Base-by-base conservation (phyloP, 371 early-diverging fungal genomes). In the Haplosporangium sp. region DNA sequence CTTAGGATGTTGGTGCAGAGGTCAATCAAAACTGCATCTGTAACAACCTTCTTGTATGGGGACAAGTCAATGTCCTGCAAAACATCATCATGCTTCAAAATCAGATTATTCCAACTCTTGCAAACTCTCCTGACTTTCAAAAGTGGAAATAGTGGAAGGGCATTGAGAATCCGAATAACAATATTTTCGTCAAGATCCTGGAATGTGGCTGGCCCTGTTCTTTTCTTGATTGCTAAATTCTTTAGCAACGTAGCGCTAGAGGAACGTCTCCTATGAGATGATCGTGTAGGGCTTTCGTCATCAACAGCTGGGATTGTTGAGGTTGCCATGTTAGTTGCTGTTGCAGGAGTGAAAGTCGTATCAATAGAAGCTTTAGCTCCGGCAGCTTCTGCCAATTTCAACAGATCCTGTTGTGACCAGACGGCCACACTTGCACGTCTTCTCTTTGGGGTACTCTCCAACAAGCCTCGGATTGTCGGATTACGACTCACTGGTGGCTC, bases 381-480 rank as follows among this genome's bases (percentile, higher is more conserved):
- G 0, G 74, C 78, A 8, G 79, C 20, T 66, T 77, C 85, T 7
- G 87, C 87, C 8, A 94, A 63, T 40, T 90, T 87, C 67, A 90
- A 77, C 17, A 96, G 70, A 11, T 86, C 74, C 47, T 93, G 91
- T 66, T 95, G 95, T 0, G 93, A 84, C 96, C 96, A 96, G 3
- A 95, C 94, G 0, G 96, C 96, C 0, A 96, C 91, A 65, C 93
- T 92, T 4, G 89, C 92, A 34, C 95, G 83, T 57, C 96, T 83
- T 64, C 77, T 72, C 59, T 84, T 76, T 0, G 88, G 87, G 39
- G 83, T 89, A 27, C 70, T 78, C 9, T 71, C 76, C 55, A 83
- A 83, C 1, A 89, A 61, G 11, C 79, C 69, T 19, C 81, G 67
- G 13, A 81, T 81, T 13, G 81, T 81, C 7, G 74, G 74, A 48